Evolutionary conservation across 2,329 filamentous ascomycete species (phyloP).

Genomic region (Cladophialophora psammophila): DNA sequence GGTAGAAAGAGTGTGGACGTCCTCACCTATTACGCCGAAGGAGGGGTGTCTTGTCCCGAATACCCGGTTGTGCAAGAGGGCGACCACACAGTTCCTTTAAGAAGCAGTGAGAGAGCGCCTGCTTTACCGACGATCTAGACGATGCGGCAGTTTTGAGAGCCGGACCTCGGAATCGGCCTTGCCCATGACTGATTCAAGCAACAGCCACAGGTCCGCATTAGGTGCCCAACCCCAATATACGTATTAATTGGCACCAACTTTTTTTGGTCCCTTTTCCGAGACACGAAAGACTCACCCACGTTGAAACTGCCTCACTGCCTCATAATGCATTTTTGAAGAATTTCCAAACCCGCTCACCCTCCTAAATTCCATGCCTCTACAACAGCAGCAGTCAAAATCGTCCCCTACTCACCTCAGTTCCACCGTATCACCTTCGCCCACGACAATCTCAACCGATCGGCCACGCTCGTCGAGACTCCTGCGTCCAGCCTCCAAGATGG

Average conservation of each 20-base stretch:
- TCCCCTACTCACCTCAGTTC: constrained; percentile 22
- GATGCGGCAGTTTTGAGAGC: no score
- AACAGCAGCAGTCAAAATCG: not conserved
- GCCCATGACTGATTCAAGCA: not conserved
- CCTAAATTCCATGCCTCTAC: not conserved
- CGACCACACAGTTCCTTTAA: no score
- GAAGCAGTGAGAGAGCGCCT: no score
- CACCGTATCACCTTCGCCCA: constrained; percentile 54
- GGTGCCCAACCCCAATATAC: not conserved
- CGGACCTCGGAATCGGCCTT: no score
- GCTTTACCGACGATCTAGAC: no score
- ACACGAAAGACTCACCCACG: not conserved
- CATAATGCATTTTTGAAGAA: not conserved
- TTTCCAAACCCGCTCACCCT: not conserved
- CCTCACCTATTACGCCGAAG: no score
- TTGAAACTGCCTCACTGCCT: not conserved
- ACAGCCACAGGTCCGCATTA: not conserved
- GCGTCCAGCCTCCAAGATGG: constrained; percentile 86
- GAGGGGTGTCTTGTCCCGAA: no score
- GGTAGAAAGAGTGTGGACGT: no score
- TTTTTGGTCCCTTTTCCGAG: not conserved
- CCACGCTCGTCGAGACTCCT: constrained; percentile 83
- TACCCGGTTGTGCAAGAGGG: no score
- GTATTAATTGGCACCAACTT: not conserved
- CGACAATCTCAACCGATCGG: constrained; percentile 77